Evolutionary conservation across 2,329 filamentous ascomycete genomes (phyloP).

Genomic region (Myriosclerotinia scirpicola): DNA sequence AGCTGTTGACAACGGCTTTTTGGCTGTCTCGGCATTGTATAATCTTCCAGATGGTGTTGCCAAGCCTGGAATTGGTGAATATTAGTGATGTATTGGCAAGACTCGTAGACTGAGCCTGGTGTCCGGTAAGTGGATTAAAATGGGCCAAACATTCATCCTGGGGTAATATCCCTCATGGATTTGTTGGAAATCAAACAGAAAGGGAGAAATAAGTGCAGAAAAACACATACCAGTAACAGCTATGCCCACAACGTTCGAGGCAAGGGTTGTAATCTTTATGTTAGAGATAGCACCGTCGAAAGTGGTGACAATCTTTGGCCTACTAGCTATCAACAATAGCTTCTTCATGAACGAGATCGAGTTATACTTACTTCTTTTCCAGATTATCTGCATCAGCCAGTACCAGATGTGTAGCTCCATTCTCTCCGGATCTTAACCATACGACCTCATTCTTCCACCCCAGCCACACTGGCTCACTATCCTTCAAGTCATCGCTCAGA

Average conservation of each 20-base stretch:
- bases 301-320: conserved; percentile 47
- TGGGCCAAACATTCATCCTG: no score
- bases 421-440: conserved; percentile 53
- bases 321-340: conserved; percentile 32
- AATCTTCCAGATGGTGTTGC: conserved; percentile 68
- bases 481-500: conserved; percentile 63
- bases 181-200: no score
- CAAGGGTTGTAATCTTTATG: conserved; percentile 56
- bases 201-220: background rate
- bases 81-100: conserved; percentile 6
- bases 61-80: conserved; percentile 46
- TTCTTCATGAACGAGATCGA: background rate
- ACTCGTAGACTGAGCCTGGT: background rate
- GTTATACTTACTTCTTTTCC: conserved; percentile 34
- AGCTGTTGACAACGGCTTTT: conserved; percentile 61
- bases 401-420: conserved; percentile 42
- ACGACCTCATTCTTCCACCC: conserved; percentile 37
- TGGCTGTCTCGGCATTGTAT: conserved; percentile 62
- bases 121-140: background rate
- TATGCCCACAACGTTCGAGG: conserved; percentile 52
- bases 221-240: conserved; percentile 47
- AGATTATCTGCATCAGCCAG: conserved; percentile 35
- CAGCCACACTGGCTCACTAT: conserved; percentile 76
- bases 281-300: conserved; percentile 58
- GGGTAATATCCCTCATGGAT: no score